Percentiles rank a stretch among this genome's conserved stretches.
Evolutionary conservation across 2,329 filamentous ascomycete genomes (phyloP).

Genomic region (Penicillium thymicola): DNA sequence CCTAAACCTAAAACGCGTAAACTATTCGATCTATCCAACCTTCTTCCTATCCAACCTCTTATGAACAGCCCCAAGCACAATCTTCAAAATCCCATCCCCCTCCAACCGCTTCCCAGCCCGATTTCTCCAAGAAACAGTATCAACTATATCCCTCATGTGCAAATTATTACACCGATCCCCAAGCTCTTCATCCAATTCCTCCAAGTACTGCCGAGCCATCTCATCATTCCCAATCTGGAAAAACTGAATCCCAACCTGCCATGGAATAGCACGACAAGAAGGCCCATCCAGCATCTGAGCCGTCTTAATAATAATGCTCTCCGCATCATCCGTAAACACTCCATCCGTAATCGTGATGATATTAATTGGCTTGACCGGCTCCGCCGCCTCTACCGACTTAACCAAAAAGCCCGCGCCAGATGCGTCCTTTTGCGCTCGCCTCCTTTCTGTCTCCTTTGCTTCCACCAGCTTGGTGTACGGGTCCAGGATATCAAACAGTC

Average conservation of each 20-base stretch:
- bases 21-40: no score
- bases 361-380: constrained; percentile 67
- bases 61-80: constrained; percentile 74
- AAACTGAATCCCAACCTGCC: constrained; percentile 91
- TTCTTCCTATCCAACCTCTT: constrained; percentile 33
- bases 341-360: constrained; percentile 94
- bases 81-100: constrained; percentile 73
- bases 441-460: constrained; percentile 36
- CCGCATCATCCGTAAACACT: constrained; percentile 72
- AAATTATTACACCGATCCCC: constrained; percentile 46
- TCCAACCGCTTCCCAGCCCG: constrained; percentile 54
- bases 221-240: constrained; percentile 83
- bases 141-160: constrained; percentile 76
- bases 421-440: constrained; percentile 32
- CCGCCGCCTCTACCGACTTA: constrained; percentile 52
- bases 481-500: constrained; percentile 67
- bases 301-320: constrained; percentile 62
- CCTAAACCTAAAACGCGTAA: neutral
- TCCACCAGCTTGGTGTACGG: constrained; percentile 65
- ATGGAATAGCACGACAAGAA: constrained; percentile 63
- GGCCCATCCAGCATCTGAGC: constrained; percentile 66
- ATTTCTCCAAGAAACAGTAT: constrained; percentile 73
- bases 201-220: constrained; percentile 62
- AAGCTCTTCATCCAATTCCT: constrained; percentile 72
- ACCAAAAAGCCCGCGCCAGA: constrained; percentile 40